Conservation (phyloP, 345 rosid species). For the Melastoma malabathricum region DNA sequence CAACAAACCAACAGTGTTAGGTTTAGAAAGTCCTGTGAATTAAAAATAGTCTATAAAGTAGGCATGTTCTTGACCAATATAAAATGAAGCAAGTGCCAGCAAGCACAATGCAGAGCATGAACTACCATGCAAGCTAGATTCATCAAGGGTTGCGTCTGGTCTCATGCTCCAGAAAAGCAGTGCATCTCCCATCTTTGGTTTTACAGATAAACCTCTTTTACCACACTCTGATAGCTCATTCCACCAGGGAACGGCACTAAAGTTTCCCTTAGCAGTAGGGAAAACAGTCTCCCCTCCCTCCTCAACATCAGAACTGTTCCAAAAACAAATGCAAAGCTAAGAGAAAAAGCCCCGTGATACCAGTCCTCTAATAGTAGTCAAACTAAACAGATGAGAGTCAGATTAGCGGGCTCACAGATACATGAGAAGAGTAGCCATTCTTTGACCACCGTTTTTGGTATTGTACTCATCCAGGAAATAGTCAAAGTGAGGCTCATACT, state of each 20-base stretch:
- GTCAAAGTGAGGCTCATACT: constrained; percentile 89
- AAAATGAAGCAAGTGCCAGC: no score
- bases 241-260: constrained; percentile 87
- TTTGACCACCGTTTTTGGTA: constrained; percentile 87
- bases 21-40: no score
- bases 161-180: constrained; percentile 96
- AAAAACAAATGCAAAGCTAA: background rate
- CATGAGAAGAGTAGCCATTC: constrained; percentile 91
- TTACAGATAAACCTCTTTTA: constrained; percentile 68
- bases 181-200: constrained; percentile 95
- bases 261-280: constrained; percentile 74
- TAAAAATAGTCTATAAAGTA: no score
- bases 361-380: background rate
- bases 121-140: constrained; percentile 87
- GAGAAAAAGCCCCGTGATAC: background rate
- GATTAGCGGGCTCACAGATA: no score
- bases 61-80: no score
- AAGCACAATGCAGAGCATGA: constrained; percentile 8
- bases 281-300: constrained; percentile 97
- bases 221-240: constrained; percentile 79
- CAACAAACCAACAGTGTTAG: no score
- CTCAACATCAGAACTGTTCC: constrained; percentile 80
- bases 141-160: constrained; percentile 71
- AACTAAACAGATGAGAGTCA: background rate
- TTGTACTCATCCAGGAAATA: constrained; percentile 79